Evolutionary conservation across 805 yeast genomes (phyloP).

Genomic region (Ogataea trehalophila): DNA sequence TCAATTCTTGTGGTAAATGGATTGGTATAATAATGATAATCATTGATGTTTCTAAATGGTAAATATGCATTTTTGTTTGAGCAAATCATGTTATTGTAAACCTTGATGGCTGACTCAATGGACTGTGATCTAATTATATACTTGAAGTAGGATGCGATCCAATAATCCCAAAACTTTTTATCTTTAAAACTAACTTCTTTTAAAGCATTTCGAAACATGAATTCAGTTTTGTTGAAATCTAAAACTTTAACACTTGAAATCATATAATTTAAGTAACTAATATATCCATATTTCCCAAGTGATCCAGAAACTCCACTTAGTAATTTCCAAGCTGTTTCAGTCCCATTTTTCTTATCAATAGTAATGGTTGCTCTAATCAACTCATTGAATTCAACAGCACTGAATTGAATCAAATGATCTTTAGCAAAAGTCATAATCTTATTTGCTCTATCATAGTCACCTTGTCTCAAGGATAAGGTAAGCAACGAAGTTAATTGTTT

Average conservation of each 20-base stretch:
- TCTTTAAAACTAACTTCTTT: constrained; percentile 10
- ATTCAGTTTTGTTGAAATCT: constrained; percentile 22
- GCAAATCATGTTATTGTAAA: constrained; percentile 16
- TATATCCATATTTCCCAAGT: constrained; percentile 23
- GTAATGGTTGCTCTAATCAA: constrained; percentile 24
- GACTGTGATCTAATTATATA: constrained; percentile 25
- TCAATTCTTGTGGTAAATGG: constrained; percentile 26
- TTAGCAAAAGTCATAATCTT: constrained; percentile 26
- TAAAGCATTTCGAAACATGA: constrained; percentile 18
- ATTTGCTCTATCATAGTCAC: constrained; percentile 25
- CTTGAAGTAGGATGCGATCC: constrained; percentile 28
- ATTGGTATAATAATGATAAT: constrained; percentile 16
- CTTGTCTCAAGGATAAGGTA: constrained; percentile 21
- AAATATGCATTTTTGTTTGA: background rate
- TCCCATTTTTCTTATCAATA: constrained; percentile 6
- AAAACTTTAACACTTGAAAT: constrained; percentile 13
- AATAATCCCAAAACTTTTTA: constrained; percentile 28
- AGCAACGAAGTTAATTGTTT: constrained; percentile 29
- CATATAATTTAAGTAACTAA: constrained; percentile 27
- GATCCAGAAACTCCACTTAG: constrained; percentile 12
- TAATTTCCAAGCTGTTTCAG: constrained; percentile 27
- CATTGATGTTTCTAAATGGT: constrained; percentile 12
- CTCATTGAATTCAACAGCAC: constrained; percentile 28
- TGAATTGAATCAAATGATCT: constrained; percentile 21
- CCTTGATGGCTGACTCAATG: constrained; percentile 15